Evolutionary conservation across 805 yeast species (phyloP).

Genomic region (Yamadazyma phyllophila): DNA sequence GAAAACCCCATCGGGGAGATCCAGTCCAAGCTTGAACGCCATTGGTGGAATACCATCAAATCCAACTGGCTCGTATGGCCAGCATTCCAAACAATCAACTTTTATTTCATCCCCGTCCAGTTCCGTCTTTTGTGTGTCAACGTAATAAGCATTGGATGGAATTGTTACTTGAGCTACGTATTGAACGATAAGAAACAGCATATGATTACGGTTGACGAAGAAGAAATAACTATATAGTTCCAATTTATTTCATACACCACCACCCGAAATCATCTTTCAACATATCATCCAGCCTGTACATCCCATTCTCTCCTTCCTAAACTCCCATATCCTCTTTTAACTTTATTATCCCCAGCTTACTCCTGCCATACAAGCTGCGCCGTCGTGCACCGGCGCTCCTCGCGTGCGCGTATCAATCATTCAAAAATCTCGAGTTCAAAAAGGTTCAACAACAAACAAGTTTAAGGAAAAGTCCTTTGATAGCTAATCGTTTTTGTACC

Average conservation of each 20-base stretch:
- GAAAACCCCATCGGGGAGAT: conserved; percentile 42
- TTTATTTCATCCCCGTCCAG: conserved; percentile 70
- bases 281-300: background rate
- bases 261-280: too few relatives aligned
- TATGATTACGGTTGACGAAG: background rate
- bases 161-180: conserved; percentile 65
- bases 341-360: background rate
- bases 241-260: too few relatives aligned
- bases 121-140: conserved; percentile 69
- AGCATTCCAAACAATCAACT: conserved; percentile 73
- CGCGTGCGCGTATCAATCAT: conserved; percentile 6
- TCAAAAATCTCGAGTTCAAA: conserved; percentile 2
- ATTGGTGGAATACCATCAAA: conserved; percentile 64
- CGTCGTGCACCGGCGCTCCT: conserved; percentile 2
- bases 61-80: conserved; percentile 94
- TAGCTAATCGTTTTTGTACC: background rate
- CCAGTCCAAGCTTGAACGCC: conserved; percentile 41
- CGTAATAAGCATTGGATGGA: conserved; percentile 76
- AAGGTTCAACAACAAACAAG: conserved; percentile 8
- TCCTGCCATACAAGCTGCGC: background rate
- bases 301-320: background rate
- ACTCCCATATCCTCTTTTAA: too few relatives aligned
- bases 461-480: background rate
- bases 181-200: conserved; percentile 18
- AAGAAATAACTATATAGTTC: background rate